Base-by-base conservation (phyloP, 1,284 basidiomycete genomes). In the Sanghuangporus baumii region DNA sequence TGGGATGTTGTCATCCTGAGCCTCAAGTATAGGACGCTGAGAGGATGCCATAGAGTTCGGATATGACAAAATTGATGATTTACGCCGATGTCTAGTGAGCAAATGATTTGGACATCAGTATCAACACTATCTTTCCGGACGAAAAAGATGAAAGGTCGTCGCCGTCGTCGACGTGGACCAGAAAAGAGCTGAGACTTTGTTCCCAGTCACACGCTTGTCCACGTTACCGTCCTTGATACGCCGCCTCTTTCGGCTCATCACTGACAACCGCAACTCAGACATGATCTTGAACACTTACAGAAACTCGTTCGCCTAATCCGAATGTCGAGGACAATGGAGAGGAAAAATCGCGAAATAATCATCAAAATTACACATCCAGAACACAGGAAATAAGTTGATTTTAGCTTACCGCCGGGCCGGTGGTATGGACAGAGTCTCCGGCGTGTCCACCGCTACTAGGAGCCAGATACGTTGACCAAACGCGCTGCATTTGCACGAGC, bases 391-490 rank as follows among this genome's bases (percentile, higher is more conserved):
- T 1, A 31, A 34, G 50, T 38, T 31, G 57, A 37, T 14, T 34
- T 58, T 31, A 31, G 20, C 59, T 60, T 50, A 60, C 59, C 59
- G 37, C 40, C 41, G 51, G 50, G 20, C 26, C 50, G 38, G 12
- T 34, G 23, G 58, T 38, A 7, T 16, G 20, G 18, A 16, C 54
- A 31, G 31, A 26, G 46, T 26, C 16, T 20, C 37, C 37, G 12
- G 7, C 59, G 34, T 46, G 41, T 16, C 43, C 51, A 43, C 37
- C 36, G 46, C 31, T 41, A 20, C 40, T 56, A n/a, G 9, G 40
- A 8, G 48, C 47, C 34, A 62, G 61, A 34, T 62, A 62, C 11
- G 61, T 62, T 8, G 61, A 62, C 61, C 61, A 62, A 26, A 62
- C 57, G 18, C 61, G 55, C 56, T 62, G 61, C 61, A 62, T 62